Conservation (phyloP, 2,329 filamentous ascomycete species). For the Dendrostoma leiphaemia region DNA sequence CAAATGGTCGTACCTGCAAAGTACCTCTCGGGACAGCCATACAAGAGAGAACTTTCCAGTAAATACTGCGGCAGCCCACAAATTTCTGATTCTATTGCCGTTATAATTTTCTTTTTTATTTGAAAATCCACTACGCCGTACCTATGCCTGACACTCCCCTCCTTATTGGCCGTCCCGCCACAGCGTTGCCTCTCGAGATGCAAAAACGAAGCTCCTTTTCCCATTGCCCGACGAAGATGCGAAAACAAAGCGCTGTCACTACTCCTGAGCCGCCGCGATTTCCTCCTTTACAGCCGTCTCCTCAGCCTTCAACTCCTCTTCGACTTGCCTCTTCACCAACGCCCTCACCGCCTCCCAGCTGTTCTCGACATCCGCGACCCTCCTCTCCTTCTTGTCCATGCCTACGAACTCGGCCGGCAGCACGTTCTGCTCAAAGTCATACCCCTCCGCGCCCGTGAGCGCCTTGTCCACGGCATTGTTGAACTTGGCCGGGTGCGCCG, state of each 20-base stretch:
- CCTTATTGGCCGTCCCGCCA: no score
- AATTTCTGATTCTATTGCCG: neutral
- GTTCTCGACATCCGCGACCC: slow-evolving; percentile 67
- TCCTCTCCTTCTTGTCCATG: slow-evolving; percentile 71
- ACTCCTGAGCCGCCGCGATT: slow-evolving; percentile 11
- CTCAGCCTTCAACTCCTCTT: slow-evolving; percentile 51
- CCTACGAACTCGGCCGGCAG: slow-evolving; percentile 80
- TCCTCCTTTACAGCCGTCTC: slow-evolving; percentile 13
- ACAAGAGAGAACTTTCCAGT: neutral
- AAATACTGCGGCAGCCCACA: neutral
- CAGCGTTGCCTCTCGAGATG: neutral
- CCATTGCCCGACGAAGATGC: no score
- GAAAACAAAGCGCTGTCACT: no score
- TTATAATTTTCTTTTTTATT: no score
- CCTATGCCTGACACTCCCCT: no score
- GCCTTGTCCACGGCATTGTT: slow-evolving; percentile 79
- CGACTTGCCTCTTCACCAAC: slow-evolving; percentile 73
- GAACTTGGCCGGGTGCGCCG: slow-evolving; percentile 96
- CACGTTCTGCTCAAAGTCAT: slow-evolving; percentile 72
- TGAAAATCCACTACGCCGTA: neutral
- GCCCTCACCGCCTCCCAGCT: slow-evolving; percentile 74
- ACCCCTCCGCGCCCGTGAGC: slow-evolving; percentile 67
- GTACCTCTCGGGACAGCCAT: neutral
- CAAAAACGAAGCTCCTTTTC: neutral
- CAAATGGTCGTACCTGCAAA: no score